These are phyloP conservation scores for Botrytis fragariae DNA, from an alignment of 2,329 filamentous ascomycete genomes.

Conservation along the genomic window DNA sequence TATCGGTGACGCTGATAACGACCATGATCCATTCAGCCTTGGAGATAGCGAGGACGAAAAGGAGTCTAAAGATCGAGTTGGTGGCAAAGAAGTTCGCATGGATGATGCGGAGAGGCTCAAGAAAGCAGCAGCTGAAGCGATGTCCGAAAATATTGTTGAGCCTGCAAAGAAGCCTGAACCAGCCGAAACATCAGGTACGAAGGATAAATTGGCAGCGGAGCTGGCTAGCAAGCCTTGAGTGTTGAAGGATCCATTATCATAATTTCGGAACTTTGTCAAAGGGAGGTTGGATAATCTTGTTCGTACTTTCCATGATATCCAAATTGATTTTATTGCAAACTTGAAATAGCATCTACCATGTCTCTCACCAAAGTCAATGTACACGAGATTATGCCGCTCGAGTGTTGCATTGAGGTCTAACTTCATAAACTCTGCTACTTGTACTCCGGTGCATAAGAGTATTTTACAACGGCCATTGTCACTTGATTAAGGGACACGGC, in stretches of 20 bases:
- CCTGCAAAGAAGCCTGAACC: constrained; percentile 34
- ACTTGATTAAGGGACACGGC: not conserved
- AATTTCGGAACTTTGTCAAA: not conserved
- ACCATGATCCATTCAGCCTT: constrained; percentile 81
- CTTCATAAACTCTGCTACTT: not conserved
- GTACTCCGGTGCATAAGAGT: not conserved
- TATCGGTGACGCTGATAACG: constrained; percentile 77
- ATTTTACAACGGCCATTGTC: not conserved
- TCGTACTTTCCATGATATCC: constrained; percentile 9
- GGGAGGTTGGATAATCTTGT: not conserved
- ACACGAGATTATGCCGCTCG: not conserved
- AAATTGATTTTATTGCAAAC: not conserved
- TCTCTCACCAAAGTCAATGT: not conserved
- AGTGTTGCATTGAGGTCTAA: not conserved
- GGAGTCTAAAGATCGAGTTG: constrained; percentile 59
- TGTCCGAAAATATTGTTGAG: constrained; percentile 42
- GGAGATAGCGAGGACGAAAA: constrained; percentile 95
- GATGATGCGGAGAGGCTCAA: constrained; percentile 58
- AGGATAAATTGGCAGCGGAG: constrained; percentile 36
- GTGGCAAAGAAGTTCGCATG: constrained; percentile 53
- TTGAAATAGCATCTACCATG: not conserved
- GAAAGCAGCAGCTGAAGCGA: constrained; percentile 56
- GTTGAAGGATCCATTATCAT: not conserved
- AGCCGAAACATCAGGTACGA: constrained; percentile 35
- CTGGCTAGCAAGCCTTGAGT: constrained; percentile 31